Evolutionary conservation across 2,329 filamentous ascomycete species (phyloP).

Genomic region (Pseudocercospora fuligena): DNA sequence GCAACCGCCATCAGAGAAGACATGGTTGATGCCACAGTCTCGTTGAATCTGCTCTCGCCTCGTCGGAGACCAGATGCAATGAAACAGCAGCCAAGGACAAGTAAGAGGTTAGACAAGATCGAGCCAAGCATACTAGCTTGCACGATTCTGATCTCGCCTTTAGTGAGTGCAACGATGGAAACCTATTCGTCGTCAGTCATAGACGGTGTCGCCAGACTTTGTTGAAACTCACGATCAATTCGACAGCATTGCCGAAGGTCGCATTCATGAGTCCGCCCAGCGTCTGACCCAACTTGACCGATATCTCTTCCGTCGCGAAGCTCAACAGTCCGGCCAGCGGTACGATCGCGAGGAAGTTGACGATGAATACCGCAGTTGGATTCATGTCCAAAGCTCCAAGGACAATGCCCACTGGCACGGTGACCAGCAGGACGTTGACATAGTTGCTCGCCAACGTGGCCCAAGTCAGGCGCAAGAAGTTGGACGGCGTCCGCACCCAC

Average conservation of each 20-base stretch:
- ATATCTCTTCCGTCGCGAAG: slow-evolving; percentile 79
- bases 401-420: slow-evolving; percentile 74
- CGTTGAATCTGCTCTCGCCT: slow-evolving; percentile 64
- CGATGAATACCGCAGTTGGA: slow-evolving; percentile 70
- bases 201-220: neutral
- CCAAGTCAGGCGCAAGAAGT: slow-evolving; percentile 41
- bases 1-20: slow-evolving; percentile 64
- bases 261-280: slow-evolving; percentile 76
- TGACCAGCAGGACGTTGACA: slow-evolving; percentile 73
- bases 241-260: slow-evolving; percentile 79
- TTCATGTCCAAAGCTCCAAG: slow-evolving; percentile 67
- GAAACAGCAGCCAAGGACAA: slow-evolving; percentile 66
- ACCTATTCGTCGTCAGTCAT: slow-evolving; percentile 44
- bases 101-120: slow-evolving; percentile 90
- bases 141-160: slow-evolving; percentile 91
- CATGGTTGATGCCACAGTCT: slow-evolving; percentile 78
- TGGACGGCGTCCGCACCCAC: slow-evolving; percentile 29
- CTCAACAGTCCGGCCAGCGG: slow-evolving; percentile 74
- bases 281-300: slow-evolving; percentile 72
- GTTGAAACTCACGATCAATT: slow-evolving; percentile 63
- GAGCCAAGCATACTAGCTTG: slow-evolving; percentile 97
- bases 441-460: slow-evolving; percentile 55
- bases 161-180: slow-evolving; percentile 84
- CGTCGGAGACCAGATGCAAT: slow-evolving; percentile 54
- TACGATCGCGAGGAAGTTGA: slow-evolving; percentile 83